phyloP scores from a whole-genome alignment of 495 filamentous ascomycete species.

The Daldinia decipiens region DNA sequence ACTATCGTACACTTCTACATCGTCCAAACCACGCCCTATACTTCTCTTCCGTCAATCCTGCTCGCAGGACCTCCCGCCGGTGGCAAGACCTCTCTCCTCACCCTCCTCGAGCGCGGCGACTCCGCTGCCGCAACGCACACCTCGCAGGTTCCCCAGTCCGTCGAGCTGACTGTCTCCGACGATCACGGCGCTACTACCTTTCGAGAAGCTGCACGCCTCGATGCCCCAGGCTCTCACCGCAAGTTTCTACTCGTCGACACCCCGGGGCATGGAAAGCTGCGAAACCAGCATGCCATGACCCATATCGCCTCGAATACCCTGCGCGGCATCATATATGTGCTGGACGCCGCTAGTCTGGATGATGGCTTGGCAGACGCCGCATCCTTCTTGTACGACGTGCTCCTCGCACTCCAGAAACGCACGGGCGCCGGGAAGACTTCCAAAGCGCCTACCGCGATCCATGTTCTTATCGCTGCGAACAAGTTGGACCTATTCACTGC shows the following conservation, averaged over 20 bases:
- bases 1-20: slow-evolving; percentile 81
- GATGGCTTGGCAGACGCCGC: slow-evolving; percentile 53
- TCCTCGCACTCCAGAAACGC: slow-evolving; percentile 82
- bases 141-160: slow-evolving; percentile 76
- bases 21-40: slow-evolving; percentile 70
- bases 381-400: slow-evolving; percentile 82
- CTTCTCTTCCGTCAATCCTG: slow-evolving; percentile 80
- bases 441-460: slow-evolving; percentile 69
- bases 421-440: slow-evolving; percentile 65
- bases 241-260: slow-evolving; percentile 87
- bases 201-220: slow-evolving; percentile 61
- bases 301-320: slow-evolving; percentile 60
- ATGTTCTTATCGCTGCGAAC: slow-evolving; percentile 88
- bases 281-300: slow-evolving; percentile 63
- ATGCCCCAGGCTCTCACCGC: slow-evolving; percentile 60
- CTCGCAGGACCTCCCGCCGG: slow-evolving; percentile 84
- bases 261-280: slow-evolving; percentile 93
- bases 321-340: slow-evolving; percentile 74
- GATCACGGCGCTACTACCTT: slow-evolving; percentile 68
- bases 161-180: slow-evolving; percentile 77
- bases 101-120: slow-evolving; percentile 65
- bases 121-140: slow-evolving; percentile 73
- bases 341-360: slow-evolving; percentile 81
- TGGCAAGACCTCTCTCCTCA: slow-evolving; percentile 89
- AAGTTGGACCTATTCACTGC: slow-evolving; percentile 97